phyloP scores from a whole-genome alignment of 805 yeast genomes.

The Lipomyces oligophaga region DNA sequence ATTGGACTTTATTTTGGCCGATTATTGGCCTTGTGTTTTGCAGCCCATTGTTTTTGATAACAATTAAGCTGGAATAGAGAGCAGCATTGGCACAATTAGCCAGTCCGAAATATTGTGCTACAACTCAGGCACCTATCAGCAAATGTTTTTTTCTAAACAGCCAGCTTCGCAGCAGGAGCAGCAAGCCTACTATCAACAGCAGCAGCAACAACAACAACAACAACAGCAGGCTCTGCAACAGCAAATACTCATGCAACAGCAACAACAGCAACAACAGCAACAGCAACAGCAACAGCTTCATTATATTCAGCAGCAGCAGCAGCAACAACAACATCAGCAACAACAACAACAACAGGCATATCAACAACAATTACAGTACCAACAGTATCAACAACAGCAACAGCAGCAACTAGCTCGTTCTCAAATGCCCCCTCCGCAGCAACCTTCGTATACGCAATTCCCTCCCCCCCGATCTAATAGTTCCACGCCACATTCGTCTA shows the following conservation, averaged over 20 bases:
- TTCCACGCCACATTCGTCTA: slow-evolving; percentile 39
- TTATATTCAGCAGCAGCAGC: slow-evolving; percentile 2
- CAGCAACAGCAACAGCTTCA: slow-evolving; percentile 7
- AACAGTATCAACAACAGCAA: slow-evolving; percentile 25
- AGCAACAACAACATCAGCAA: slow-evolving; percentile 8
- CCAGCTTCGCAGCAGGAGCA: slow-evolving; percentile 5
- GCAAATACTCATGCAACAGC: slow-evolving; percentile 6
- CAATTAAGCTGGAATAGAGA: too few species aligned
- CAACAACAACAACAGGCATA: slow-evolving; percentile 6
- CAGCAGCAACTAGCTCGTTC: slow-evolving; percentile 26
- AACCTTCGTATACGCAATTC: slow-evolving; percentile 18
- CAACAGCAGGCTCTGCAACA: slow-evolving; percentile 6
- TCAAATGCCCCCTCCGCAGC: slow-evolving; percentile 13
- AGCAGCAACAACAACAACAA: slow-evolving; percentile 1
- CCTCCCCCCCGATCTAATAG: slow-evolving; percentile 12
- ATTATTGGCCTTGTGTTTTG: too few species aligned
- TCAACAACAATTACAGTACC: slow-evolving; percentile 14
- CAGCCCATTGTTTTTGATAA: too few species aligned
- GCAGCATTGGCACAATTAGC: too few species aligned
- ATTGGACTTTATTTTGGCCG: too few species aligned
- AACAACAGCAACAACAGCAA: slow-evolving; percentile 9
- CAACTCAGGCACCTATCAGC: too few species aligned
- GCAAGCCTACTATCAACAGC: slow-evolving; percentile 6
- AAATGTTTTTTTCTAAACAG: too few species aligned
- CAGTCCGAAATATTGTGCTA: too few species aligned